Evolutionary conservation across 2,329 filamentous ascomycete genomes (phyloP).

Genomic region (Paraconiothyrium brasiliense): DNA sequence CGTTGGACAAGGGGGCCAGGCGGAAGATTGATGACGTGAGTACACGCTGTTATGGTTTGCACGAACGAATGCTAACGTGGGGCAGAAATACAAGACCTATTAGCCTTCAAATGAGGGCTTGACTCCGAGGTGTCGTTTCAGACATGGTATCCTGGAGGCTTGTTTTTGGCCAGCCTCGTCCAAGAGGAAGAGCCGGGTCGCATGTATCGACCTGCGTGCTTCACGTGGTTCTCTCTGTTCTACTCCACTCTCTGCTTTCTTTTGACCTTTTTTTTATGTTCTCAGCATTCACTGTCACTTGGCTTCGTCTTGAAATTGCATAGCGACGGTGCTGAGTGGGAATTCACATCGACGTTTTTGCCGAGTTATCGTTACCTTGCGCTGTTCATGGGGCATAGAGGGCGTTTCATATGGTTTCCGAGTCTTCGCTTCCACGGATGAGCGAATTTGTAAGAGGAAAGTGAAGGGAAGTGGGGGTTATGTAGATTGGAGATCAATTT

Average conservation of each 20-base stretch:
- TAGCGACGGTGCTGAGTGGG: neutral
- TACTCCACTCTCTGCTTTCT: neutral
- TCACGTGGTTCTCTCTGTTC: neutral
- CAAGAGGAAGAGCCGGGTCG: neutral
- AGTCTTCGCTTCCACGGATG: too few species aligned
- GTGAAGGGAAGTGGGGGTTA: too few species aligned
- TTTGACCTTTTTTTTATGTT: neutral
- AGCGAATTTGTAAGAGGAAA: too few species aligned
- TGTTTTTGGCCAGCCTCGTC: neutral
- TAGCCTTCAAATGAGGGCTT: conserved; percentile 14
- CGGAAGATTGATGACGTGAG: conserved; percentile 88
- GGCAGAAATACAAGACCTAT: conserved; percentile 45
- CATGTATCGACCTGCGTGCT: neutral
- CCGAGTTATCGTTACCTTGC: too few species aligned
- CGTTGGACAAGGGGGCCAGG: conserved; percentile 83
- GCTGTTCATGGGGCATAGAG: neutral
- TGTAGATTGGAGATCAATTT: too few species aligned
- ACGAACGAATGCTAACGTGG: conserved; percentile 18
- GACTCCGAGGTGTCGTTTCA: neutral
- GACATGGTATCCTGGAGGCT: neutral
- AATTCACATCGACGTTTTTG: neutral
- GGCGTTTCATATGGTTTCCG: neutral
- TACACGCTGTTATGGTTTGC: conserved; percentile 36
- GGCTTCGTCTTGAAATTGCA: neutral
- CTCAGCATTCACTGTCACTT: neutral